Conservation (phyloP, 805 yeast species). For the Yarrowia hollandica region DNA sequence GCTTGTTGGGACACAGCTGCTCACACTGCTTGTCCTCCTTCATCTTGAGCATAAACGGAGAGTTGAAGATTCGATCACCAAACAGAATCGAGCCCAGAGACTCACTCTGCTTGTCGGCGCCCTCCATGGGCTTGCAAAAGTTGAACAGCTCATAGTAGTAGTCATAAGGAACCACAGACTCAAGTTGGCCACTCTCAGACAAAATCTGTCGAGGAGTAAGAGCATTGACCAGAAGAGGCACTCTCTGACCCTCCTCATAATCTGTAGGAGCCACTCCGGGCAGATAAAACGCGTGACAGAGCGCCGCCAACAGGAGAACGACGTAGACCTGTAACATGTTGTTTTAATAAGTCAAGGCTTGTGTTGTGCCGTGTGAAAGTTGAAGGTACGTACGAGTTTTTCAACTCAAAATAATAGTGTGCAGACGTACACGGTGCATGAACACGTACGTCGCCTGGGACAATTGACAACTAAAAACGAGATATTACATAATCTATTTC, state of each 20-base stretch:
- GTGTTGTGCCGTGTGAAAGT: not conserved
- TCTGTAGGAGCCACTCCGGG: constrained; percentile 97
- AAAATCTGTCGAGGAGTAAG: constrained; percentile 60
- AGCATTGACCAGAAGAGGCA: constrained; percentile 84
- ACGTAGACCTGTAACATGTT: not conserved
- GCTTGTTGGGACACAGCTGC: constrained; percentile 55
- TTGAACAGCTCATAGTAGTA: constrained; percentile 80
- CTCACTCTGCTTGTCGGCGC: constrained; percentile 72
- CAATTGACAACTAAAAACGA: no score
- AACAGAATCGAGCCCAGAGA: constrained; percentile 89
- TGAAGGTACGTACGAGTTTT: not conserved
- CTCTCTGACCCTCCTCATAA: constrained; percentile 66
- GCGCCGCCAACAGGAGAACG: constrained; percentile 29
- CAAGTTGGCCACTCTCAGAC: constrained; percentile 40
- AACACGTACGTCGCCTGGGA: no score
- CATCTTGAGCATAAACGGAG: constrained; percentile 84
- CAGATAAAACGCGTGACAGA: constrained; percentile 67
- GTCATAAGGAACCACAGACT: constrained; percentile 43
- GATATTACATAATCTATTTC: not conserved
- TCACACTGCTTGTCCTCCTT: constrained; percentile 68
- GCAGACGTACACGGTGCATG: no score
- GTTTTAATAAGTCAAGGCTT: no score
- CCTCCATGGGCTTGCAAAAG: constrained; percentile 75
- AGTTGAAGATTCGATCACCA: constrained; percentile 92
- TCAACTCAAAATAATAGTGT: no score